Evolutionary conservation across 2,329 filamentous ascomycete species (phyloP), one percentile per base, ranked within the genome.

Genomic region (Cytospora leucostoma): DNA sequence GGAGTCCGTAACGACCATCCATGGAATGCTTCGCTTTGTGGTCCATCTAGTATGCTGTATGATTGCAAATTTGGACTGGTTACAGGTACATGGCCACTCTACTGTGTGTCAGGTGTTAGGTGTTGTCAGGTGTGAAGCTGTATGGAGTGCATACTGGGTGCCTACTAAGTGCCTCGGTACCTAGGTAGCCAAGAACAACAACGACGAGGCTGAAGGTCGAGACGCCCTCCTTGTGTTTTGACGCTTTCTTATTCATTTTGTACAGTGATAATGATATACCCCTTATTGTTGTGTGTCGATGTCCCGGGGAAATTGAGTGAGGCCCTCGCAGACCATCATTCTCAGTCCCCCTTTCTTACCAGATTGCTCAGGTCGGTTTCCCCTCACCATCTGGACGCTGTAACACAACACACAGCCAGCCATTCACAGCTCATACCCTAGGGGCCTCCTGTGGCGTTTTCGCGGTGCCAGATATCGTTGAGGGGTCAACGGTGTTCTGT

Each of bases 401-500:
- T 47, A 21, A 47, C 44, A 21, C 37, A 15, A 17, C 21, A 8
- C 32, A 17, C 4, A 13, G 19, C 17, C 32, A 69, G 61, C 65
- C 62, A 38, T 17, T 8, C 27, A 35, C n/a, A 4, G 12, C 32
- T 61, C 59, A 68, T 38, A 56, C 34, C 50, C 66, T 64, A 17
- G 65, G 61, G 11, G 59, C 56, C n/a, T 66, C 59, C 44, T 59
- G 61, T 7, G 56, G 61, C 3, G 51, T 19, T 61, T 66, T 68
- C 51, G 10, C 61, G 15, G 50, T 21, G 21, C 34, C 49, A 12
- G 56, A 37, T 55, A 65, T 61, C 59, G 65, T 66, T 37, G 61
- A 65, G 11, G 65, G 59, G 32, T 65, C 61, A 40, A 66, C 49
- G n/a, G 56, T 54, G 57, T 59, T 57, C 67, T 64, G 27, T 38